Evolutionary conservation across 1,284 basidiomycete genomes (phyloP).

Genomic region (Pyrrhoderma noxium): DNA sequence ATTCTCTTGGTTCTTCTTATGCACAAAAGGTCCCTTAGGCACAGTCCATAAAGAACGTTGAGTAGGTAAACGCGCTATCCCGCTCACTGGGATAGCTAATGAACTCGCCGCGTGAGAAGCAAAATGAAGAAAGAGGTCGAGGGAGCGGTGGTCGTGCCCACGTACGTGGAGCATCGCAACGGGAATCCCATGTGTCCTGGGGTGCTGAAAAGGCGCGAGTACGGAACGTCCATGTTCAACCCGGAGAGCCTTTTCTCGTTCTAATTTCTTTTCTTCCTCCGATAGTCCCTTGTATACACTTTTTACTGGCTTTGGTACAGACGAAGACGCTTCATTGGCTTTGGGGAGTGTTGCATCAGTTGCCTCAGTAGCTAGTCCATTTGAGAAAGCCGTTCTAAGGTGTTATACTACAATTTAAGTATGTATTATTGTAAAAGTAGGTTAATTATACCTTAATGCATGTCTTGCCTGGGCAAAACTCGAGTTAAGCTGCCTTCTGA

Average conservation of each 20-base stretch:
- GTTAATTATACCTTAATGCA: not conserved
- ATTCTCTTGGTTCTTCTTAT: slow-evolving; percentile 96
- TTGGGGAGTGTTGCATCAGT: not conserved
- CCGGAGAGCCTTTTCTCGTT: slow-evolving; percentile 10
- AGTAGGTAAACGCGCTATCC: slow-evolving; percentile 65
- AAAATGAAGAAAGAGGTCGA: slow-evolving; percentile 84
- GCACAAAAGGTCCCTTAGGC: slow-evolving; percentile 78
- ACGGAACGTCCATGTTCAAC: slow-evolving; percentile 14
- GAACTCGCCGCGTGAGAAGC: slow-evolving; percentile 77
- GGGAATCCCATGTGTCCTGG: slow-evolving; percentile 66
- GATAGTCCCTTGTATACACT: not conserved
- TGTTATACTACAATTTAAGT: not conserved
- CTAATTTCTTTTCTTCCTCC: slow-evolving; percentile 1
- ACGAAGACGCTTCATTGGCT: not conserved
- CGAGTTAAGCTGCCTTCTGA: slow-evolving; percentile 3
- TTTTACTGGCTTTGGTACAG: not conserved
- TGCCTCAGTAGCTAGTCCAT: slow-evolving; percentile 6
- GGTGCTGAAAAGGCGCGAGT: slow-evolving; percentile 33
- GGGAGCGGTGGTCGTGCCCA: slow-evolving; percentile 59
- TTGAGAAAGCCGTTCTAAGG: not conserved
- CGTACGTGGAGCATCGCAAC: slow-evolving; percentile 83
- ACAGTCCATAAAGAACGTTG: slow-evolving; percentile 85
- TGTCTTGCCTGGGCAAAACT: not conserved
- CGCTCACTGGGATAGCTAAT: slow-evolving; percentile 77
- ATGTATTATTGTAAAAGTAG: not conserved